Evolutionary conservation across 2,329 filamentous ascomycete genomes (phyloP), one percentile per base, ranked within the genome.

Genomic region (Aspergillus jensenii): DNA sequence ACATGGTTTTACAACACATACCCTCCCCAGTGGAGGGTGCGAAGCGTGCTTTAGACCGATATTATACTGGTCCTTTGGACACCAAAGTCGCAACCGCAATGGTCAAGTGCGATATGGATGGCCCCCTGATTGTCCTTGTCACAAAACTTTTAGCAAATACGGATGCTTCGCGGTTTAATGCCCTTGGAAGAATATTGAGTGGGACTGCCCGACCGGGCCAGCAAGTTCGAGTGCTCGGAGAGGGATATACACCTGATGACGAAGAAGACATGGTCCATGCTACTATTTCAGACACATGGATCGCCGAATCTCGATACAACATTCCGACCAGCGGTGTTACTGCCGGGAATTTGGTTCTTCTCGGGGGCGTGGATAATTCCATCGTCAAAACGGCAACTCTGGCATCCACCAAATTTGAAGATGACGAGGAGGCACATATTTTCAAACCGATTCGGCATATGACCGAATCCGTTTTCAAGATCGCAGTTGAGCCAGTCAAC

Each of bases 321-420:
- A 90, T 99, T 47, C 87, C 91, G 2, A 93, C 91, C 0, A 91
- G 92, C 65, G 95, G 95, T 50, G 87, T 99, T 25, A 95, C 95
- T 6, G 95, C 95, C 1, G 95, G 95, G 44, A 97, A 96, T 71
- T 90, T 91, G 81, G 93, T 96, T 14, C 79, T 99, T n/a, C 82
- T 99, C 15, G 87, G 90, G 55, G 95, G 93, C 14, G 88, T 99
- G 27, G 93, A 98, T 79, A 98, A 98, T 74, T 97, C 93, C 4
- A 98, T 99, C 67, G 91, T 98, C 77, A 99, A 99, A 77, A 93
- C 92, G 3, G 95, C 95, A 8, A 99, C 95, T 0, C 83, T 99
- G 48, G 87, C 99, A 31, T 86, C 91, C 1, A 85, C 87, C 40
- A 89, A 87, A 64, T 82, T 96, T 8, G 89, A 91, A 25, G 89